These are phyloP conservation scores for Tubosaeta sp. DNA, from an alignment of 768 basidiomycete species.

Conservation along the genomic window DNA sequence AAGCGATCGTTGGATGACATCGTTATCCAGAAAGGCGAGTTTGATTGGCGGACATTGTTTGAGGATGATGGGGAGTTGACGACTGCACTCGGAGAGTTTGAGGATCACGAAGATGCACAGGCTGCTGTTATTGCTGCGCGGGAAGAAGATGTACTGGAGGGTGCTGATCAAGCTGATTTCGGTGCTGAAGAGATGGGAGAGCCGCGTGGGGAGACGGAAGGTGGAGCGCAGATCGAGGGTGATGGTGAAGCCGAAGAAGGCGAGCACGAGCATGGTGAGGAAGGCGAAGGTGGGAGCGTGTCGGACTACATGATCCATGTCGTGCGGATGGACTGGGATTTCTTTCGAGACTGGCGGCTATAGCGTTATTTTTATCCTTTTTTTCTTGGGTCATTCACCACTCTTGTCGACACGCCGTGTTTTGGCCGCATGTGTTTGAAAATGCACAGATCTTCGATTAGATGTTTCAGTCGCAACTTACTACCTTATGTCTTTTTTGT, in stretches of 20 bases:
- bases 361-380: conserved; percentile 20
- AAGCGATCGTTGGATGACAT: conserved; percentile 88
- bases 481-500: conserved; percentile 9
- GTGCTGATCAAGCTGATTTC: conserved; percentile 80
- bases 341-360: conserved; percentile 70
- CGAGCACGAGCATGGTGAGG: conserved; percentile 36
- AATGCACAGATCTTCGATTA: not conserved
- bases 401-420: too few species aligned
- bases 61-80: conserved; percentile 60
- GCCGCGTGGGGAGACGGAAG: conserved; percentile 27
- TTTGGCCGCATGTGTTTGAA: not conserved
- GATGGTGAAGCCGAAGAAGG: conserved; percentile 37
- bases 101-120: conserved; percentile 82
- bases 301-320: conserved; percentile 83
- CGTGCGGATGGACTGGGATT: conserved; percentile 59
- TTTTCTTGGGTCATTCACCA: not conserved
- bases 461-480: conserved; percentile 6
- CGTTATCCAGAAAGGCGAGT: conserved; percentile 91
- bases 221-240: conserved; percentile 27
- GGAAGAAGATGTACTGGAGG: conserved; percentile 68
- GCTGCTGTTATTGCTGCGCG: conserved; percentile 75
- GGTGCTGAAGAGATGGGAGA: conserved; percentile 40
- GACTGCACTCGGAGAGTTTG: conserved; percentile 75
- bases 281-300: conserved; percentile 64
- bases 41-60: conserved; percentile 89